Evolutionary conservation across 768 basidiomycete genomes (phyloP), one percentile per base, ranked within the genome.

Genomic region (Xerocomus potaroensis): DNA sequence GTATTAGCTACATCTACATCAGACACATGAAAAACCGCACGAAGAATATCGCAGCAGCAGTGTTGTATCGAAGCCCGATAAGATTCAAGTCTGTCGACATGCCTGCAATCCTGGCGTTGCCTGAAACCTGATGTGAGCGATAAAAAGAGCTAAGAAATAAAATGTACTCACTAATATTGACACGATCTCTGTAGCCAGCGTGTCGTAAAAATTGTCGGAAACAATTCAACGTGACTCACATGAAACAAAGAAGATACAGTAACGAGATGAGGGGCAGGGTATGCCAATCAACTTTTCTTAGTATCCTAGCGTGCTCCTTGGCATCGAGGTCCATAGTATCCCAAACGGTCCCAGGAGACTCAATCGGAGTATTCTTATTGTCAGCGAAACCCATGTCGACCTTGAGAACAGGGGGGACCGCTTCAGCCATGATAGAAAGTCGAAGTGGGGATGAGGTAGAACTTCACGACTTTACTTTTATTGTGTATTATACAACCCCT

Each of bases 71-170:
- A 7, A 69, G 57, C 7, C 71, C 69, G 3, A 51, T 37, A 22
- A 71, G 63, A 9, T 69, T 11, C 37, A 71, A 54, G 45, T 76
- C 74, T 3, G 35, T 48, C 11, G 59, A 56, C 74, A 77, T 72
- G 8, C 75, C 76, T 8, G 75, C 75, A 30, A 79, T 63, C 57
- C 59, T 58, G 1, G 72, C 72, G 30, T 74, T 73, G 41, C 62
- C 72, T 73, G 21, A 39, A n/a, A 31, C 14, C 15, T 43, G 12
- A 37, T 15, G 10, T 60, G 15, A 56, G 49, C 12, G 9, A 7
- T 9, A 24, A 39, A 16, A 39, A 6, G 10, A 2, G 30, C 31
- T 27, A 23, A 39, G 34, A 23, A 0, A 8, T 24, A 23, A 8
- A 34, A 31, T 21, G 8, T 8, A 58, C 65, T 63, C 55, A 44